Base-by-base conservation (phyloP, 257 asterid genomes). In the Rhazya stricta region DNA sequence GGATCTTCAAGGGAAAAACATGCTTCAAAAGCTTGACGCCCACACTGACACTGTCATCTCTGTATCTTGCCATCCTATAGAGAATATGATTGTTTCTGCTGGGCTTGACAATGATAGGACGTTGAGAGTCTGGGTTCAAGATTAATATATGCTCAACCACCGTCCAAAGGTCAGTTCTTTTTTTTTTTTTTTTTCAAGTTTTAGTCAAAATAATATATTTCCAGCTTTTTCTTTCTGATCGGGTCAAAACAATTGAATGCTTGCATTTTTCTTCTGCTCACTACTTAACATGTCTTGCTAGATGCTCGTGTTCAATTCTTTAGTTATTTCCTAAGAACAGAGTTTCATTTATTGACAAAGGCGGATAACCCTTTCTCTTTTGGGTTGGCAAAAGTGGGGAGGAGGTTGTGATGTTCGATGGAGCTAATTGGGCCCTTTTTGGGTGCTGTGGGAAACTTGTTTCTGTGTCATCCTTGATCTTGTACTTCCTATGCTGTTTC, bases 21-120 rank as follows among this genome's bases (percentile, higher is more conserved):
- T 87, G 84, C 81, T 89, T 46, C 98, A 91, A 81, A 91, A 85
- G 86, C 96, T 91, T 23, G 97, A 91, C 79, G 98, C 97, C 16
- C 97, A 93, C 81, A 87, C 85, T 3, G 98, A 91, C 79, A 86
- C 89, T 23, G 96, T 90, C 45, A 77, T 93, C 69, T 87, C 91
- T 9, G 98, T 91, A 7, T 51, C 88, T 9, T 93, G 97, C 80
- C 91, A 91, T 74, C 96, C 96, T 13, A 41, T 53, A 0, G 85
- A 61, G 80, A 89, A 91, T 80, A 90, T 91, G 96, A 91, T 93
- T 79, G 86, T 81, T 75, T 93, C 98, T 70, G 96, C 97, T 0
- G 96, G 91, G 75, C 92, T 93, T 73, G 89, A 91, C 48, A 88
- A 87, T 72, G 98, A 93, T 74, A 84, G 83, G 83, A 88, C 93